Percentiles rank a stretch among this genome's conserved stretches.
These are phyloP conservation scores for Jasminum sambac DNA, from an alignment of 257 asterid species.

Conservation along the genomic window DNA sequence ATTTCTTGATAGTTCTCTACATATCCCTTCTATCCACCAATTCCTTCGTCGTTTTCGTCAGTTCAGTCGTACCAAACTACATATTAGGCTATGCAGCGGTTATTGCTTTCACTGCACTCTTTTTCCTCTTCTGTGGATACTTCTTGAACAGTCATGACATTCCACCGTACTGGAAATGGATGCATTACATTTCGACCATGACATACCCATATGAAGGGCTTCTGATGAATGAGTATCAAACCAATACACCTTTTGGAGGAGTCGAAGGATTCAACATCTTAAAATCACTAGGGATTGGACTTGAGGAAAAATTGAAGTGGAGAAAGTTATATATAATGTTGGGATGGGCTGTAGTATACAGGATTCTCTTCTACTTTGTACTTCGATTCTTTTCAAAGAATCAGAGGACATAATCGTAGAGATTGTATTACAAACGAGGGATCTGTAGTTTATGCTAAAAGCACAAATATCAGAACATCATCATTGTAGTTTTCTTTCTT, in stretches of 20 bases:
- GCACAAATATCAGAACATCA: background rate
- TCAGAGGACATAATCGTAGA: slow-evolving; percentile 46
- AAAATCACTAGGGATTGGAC: slow-evolving; percentile 45
- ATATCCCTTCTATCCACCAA: slow-evolving; percentile 71
- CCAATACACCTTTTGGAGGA: slow-evolving; percentile 36
- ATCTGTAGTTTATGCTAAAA: background rate
- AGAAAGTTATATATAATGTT: slow-evolving; percentile 57
- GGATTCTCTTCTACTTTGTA: slow-evolving; percentile 63
- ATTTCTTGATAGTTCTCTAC: slow-evolving; percentile 66
- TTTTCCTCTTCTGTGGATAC: slow-evolving; percentile 80
- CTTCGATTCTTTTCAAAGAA: slow-evolving; percentile 81
- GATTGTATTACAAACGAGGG: background rate
- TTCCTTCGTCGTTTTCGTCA: slow-evolving; percentile 76
- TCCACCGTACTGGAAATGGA: slow-evolving; percentile 81
- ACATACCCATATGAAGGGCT: slow-evolving; percentile 83
- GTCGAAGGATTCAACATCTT: slow-evolving; percentile 47
- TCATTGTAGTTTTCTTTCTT: background rate
- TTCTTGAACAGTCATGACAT: slow-evolving; percentile 52
- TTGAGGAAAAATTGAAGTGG: slow-evolving; percentile 48
- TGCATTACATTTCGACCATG: slow-evolving; percentile 80
- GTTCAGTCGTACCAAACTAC: slow-evolving; percentile 84
- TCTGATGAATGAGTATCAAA: slow-evolving; percentile 71
- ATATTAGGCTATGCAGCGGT: slow-evolving; percentile 88
- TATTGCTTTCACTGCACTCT: slow-evolving; percentile 82
- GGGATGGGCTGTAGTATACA: slow-evolving; percentile 72